Base-by-base conservation (phyloP, 306 rosid species). In the Pyrus bretschneideri region DNA sequence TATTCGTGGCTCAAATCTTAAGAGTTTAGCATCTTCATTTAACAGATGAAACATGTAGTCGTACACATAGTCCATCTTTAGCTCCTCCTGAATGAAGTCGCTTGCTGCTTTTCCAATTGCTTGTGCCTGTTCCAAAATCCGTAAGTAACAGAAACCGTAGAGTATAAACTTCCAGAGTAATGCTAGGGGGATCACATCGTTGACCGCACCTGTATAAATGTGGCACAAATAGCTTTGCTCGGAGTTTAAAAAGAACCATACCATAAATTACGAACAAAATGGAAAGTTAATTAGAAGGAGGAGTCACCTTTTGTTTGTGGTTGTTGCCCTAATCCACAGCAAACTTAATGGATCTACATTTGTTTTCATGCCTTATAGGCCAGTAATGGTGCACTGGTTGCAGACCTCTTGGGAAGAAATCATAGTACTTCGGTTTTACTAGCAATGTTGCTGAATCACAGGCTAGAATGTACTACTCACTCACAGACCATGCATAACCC, bases 291-390 rank as follows among this genome's bases (percentile, higher is more conserved):
- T 3, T 45, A 44, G 51, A 45, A 45, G 21, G 27, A 21, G 27
- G 22, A 46, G 17, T 61, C 18, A 81, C 88, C 79, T 85, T 81
- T 35, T 73, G 72, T 69, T 70, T 82, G 82, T 85, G 77, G 21
- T 82, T 25, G 80, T 85, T 85, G 38, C 84, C 86, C 88, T 86
- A 82, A 21, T 85, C 80, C 3, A 85, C 88, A 3, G 88, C 80
- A 23, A 82, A 82, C 40, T 85, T 79, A 19, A 82, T 77, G 65
- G 25, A 25, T 25, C 25, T 25, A 25, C 25, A 25, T 25, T 25
- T 25, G 25, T 25, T 25, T 25, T 25, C 25, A 25, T 25, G 25
- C 25, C 25, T 25, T 25, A 25, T 25, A 25, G 25, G 25, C 25
- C 25, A 25, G 25, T 25, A 25, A 25, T 25, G 25, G 25, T 25